Base-by-base conservation (phyloP, 345 rosid species). In the Geranium brycei region DNA sequence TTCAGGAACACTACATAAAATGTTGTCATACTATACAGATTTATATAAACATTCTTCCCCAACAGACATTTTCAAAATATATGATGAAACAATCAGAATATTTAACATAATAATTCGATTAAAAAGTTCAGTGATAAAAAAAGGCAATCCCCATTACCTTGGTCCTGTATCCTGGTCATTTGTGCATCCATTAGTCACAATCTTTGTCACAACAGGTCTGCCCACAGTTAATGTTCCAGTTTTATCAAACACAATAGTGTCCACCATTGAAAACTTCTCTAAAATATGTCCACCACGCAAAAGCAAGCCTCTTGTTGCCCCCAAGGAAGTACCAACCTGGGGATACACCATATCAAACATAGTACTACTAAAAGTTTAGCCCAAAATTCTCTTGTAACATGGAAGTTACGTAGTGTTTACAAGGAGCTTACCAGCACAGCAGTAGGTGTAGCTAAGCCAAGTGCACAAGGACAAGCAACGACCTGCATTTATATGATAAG, bases 391-490 rank as follows among this genome's bases (percentile, higher is more conserved):
- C 7, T 17, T 47, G 61, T 62, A 53, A 58, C 61, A 72, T 31
- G 63, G 64, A 64, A 61, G 19, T 64, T 55, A 1, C 5, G 63
- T n/a, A 57, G 61, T 51, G 47, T 69, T 62, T 60, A 55, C 30
- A 68, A 66, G 73, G 68, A 71, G 18, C 51, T 65, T 84, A 88
- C 96, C 85, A 92, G 86, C 83, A 92, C 91, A 60, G 98, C 98
- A 47, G 98, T 92, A 62, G 98, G 98, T 47, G 98, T 89, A 69
- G 98, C 96, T 75, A 92, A 80, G 73, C 98, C 98, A 64, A 92
- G 95, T 66, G 98, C 98, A 76, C 98, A 87, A 59, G 98, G 98
- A 84, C 98, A 92, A 72, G 98, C 96, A 79, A 89, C 79, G 76
- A 92, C 98, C 98, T 92, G 82, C 51, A 68, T 63, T 70, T 69